These are phyloP conservation scores for Xylariales sp. DNA, from an alignment of 2,329 filamentous ascomycete genomes.

Conservation along the genomic window DNA sequence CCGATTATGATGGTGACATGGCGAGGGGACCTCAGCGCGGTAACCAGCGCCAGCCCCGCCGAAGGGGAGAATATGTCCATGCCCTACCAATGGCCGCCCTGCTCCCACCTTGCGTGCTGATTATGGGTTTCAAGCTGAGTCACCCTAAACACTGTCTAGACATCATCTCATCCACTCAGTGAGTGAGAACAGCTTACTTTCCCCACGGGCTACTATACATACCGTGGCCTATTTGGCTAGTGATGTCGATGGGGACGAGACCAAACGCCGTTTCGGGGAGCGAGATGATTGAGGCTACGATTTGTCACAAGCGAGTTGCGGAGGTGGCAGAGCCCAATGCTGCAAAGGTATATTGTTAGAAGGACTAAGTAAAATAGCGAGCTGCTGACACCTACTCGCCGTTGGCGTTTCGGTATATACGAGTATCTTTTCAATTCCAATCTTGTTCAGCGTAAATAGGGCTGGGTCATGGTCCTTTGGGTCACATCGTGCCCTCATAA, in stretches of 20 bases:
- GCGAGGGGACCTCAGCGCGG: not conserved
- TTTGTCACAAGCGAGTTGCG: slow-evolving; percentile 20
- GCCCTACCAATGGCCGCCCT: slow-evolving; percentile 13
- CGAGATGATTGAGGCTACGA: slow-evolving; percentile 21
- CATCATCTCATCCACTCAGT: not conserved
- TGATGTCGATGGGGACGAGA: slow-evolving; percentile 8
- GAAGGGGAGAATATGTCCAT: not conserved
- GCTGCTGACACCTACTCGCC: not conserved
- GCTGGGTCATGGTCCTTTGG: slow-evolving; percentile 30
- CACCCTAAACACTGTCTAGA: slow-evolving; percentile 1
- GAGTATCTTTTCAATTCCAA: not conserved
- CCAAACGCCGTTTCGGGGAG: slow-evolving; percentile 28
- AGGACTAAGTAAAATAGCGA: not conserved
- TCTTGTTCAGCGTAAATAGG: slow-evolving; percentile 24
- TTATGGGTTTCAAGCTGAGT: slow-evolving; percentile 16
- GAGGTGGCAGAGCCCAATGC: slow-evolving; percentile 8
- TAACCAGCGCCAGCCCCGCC: slow-evolving; percentile 9
- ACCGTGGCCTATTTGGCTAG: not conserved
- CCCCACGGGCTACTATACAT: slow-evolving; percentile 9
- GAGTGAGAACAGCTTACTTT: slow-evolving; percentile 7
- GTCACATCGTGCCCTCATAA: slow-evolving; percentile 30
- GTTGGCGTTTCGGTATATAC: not conserved
- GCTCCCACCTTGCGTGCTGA: slow-evolving; percentile 8
- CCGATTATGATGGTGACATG: slow-evolving; percentile 1
- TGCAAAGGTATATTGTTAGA: slow-evolving; percentile 1